Percentiles rank a stretch among this genome's conserved stretches.
phyloP scores from a whole-genome alignment of 2,329 filamentous ascomycete species.

The Scedosporium boydii region DNA sequence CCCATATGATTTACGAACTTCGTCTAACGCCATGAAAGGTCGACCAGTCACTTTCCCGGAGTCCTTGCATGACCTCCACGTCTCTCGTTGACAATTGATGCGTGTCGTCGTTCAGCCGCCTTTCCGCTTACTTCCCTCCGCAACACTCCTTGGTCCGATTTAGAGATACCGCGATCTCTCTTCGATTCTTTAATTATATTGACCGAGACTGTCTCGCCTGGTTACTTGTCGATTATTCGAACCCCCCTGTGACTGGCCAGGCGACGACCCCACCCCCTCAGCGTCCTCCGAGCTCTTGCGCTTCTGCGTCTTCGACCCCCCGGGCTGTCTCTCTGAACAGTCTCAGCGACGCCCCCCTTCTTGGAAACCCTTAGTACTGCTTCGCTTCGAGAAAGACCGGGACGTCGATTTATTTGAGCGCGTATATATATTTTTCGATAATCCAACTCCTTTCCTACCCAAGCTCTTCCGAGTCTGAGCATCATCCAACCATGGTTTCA shows the following conservation, averaged over 20 bases:
- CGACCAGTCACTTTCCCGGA: background rate
- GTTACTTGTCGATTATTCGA: conserved; percentile 9
- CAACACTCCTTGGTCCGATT: background rate
- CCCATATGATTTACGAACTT: background rate
- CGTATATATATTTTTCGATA: background rate
- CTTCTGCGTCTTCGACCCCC: background rate
- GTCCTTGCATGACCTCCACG: background rate
- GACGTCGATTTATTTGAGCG: too few species aligned
- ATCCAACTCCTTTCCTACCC: conserved; percentile 2
- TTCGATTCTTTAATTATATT: background rate
- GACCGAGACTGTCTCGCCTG: conserved; percentile 10
- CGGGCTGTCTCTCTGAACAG: background rate
- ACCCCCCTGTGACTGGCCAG: background rate
- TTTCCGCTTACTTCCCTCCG: background rate
- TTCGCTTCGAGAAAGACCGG: too few species aligned
- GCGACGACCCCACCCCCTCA: background rate
- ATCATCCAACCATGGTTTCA: conserved; percentile 60
- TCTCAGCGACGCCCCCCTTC: background rate
- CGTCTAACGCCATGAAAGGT: conserved; percentile 2
- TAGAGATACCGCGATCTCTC: background rate
- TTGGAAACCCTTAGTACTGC: too few species aligned
- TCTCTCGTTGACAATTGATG: background rate
- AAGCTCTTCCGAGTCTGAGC: background rate
- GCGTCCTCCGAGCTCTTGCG: background rate
- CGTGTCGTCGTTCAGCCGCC: background rate